Evolutionary conservation across 2,329 filamentous ascomycete genomes (phyloP).

Genomic region (Hypoxylon sp.): DNA sequence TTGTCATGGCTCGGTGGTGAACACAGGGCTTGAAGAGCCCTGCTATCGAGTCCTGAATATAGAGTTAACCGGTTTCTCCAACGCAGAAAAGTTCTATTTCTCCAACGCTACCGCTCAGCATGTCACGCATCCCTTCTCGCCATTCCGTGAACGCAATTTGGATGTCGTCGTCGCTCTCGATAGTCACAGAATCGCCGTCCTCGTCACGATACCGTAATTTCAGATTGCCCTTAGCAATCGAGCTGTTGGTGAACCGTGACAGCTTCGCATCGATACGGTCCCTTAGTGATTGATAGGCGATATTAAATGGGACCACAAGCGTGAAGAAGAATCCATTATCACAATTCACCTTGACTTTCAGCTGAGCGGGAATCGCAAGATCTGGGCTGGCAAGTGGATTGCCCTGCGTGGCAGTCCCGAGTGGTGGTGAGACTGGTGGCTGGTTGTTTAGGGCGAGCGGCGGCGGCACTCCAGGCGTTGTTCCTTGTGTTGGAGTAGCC

Average conservation of each 20-base stretch:
- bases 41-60: slow-evolving; percentile 3
- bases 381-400: slow-evolving; percentile 60
- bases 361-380: slow-evolving; percentile 73
- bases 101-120: slow-evolving; percentile 76
- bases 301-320: slow-evolving; percentile 95
- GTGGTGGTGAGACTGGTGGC: slow-evolving; percentile 61
- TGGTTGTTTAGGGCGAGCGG: slow-evolving; percentile 55
- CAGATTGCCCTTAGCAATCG: slow-evolving; percentile 83
- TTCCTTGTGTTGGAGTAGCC: slow-evolving; percentile 57
- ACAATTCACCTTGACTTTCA: slow-evolving; percentile 96
- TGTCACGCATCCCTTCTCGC: slow-evolving; percentile 74
- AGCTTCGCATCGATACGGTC: slow-evolving; percentile 97
- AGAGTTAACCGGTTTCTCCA: slow-evolving; percentile 56
- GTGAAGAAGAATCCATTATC: slow-evolving; percentile 89
- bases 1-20: slow-evolving; percentile 16
- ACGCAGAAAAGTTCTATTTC: slow-evolving; percentile 91
- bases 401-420: slow-evolving; percentile 53
- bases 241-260: slow-evolving; percentile 84
- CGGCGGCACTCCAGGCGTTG: slow-evolving; percentile 49
- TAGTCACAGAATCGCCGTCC: slow-evolving; percentile 92
- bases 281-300: slow-evolving; percentile 91
- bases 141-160: slow-evolving; percentile 95
- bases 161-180: slow-evolving; percentile 95
- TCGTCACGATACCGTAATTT: slow-evolving; percentile 92
- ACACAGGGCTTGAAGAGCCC: slow-evolving; percentile 1